These are phyloP conservation scores for Pythium folliculosum DNA, from an alignment of 352 stramenopile species.

Conservation along the genomic window DNA sequence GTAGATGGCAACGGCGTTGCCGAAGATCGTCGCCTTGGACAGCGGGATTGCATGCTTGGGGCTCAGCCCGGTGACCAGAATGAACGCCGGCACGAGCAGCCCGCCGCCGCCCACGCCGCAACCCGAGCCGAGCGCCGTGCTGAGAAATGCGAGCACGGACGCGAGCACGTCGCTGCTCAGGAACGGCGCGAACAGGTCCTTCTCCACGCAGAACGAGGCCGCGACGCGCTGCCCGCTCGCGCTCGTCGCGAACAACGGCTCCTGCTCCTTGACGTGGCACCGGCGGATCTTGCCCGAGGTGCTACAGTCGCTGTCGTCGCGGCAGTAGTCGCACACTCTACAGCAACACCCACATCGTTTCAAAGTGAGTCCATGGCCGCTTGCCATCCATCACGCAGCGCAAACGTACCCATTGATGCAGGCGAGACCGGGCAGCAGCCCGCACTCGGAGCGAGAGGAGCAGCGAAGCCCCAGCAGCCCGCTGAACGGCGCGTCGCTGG, in stretches of 20 bases:
- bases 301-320: constrained; percentile 54
- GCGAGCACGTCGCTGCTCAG: constrained; percentile 63
- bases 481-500: constrained; percentile 23
- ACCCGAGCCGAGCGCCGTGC: constrained; percentile 88
- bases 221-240: constrained; percentile 35
- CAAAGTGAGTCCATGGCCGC: not conserved
- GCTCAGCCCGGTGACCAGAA: constrained; percentile 91
- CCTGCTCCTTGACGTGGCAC: constrained; percentile 45
- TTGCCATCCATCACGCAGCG: not conserved
- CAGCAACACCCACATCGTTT: not conserved
- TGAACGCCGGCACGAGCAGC: constrained; percentile 97
- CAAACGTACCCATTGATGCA: constrained; percentile 55
- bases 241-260: constrained; percentile 25
- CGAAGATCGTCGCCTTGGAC: constrained; percentile 97
- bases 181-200: constrained; percentile 80
- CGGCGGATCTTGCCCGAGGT: constrained; percentile 49
- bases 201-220: constrained; percentile 75
- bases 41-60: constrained; percentile 97
- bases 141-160: constrained; percentile 76
- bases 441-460: constrained; percentile 57
- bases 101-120: constrained; percentile 93
- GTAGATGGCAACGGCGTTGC: constrained; percentile 94
- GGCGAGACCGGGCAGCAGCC: constrained; percentile 69
- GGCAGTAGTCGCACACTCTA: constrained; percentile 78
- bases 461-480: constrained; percentile 50